Conservation (phyloP, 257 asterid genomes). For the Lithospermum erythrorhizon region DNA sequence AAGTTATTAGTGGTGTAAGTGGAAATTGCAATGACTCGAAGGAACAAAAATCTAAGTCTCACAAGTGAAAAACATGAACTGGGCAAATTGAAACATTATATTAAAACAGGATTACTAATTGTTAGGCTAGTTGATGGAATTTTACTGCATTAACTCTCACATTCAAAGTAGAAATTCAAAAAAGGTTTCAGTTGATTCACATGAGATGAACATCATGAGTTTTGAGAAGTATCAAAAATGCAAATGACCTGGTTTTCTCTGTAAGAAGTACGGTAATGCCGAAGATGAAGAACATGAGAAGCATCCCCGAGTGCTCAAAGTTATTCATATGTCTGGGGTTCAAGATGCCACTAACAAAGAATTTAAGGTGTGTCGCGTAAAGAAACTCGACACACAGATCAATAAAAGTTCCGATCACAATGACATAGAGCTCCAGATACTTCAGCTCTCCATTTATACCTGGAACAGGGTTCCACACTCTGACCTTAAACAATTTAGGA, state of each 20-base stretch:
- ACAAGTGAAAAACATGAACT: too few species aligned
- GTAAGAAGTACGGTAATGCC: conserved; percentile 67
- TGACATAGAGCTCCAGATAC: conserved; percentile 86
- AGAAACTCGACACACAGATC: conserved; percentile 88
- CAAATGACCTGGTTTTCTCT: conserved; percentile 66
- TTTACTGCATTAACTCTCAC: too few species aligned
- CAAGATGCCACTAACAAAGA: conserved; percentile 53
- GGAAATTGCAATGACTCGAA: not conserved
- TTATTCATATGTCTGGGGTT: conserved; percentile 80
- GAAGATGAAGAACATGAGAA: conserved; percentile 88
- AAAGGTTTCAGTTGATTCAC: not conserved
- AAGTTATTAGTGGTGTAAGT: too few species aligned
- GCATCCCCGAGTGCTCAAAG: conserved; percentile 97
- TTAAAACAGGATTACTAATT: too few species aligned
- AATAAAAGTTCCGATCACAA: conserved; percentile 62
- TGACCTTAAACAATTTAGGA: conserved; percentile 53
- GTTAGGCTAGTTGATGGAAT: too few species aligned
- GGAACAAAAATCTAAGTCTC: not conserved
- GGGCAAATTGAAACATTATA: too few species aligned
- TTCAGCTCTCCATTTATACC: conserved; percentile 60
- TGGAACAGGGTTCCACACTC: conserved; percentile 82
- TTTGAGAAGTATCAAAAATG: conserved; percentile 15
- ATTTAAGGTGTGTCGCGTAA: conserved; percentile 77
- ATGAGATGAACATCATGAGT: too few species aligned
- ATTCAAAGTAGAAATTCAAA: not conserved